These are phyloP conservation scores for Planoprotostelium fungivorum DNA, from an alignment of 78 protist species.

Conservation along the genomic window DNA sequence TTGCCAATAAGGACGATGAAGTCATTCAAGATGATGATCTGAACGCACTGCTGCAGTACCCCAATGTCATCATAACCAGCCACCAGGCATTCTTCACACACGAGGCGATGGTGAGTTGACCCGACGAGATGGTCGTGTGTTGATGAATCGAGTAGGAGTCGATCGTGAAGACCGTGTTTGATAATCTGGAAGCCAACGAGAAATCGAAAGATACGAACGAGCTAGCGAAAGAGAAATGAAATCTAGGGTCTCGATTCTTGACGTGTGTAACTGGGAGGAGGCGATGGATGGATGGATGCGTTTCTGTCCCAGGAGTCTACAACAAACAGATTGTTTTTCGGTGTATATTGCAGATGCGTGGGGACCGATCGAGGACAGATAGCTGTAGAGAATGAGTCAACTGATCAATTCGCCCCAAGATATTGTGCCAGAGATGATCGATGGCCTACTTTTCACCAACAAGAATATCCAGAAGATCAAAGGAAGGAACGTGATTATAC, in stretches of 20 bases:
- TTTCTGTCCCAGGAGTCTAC: too few relatives aligned
- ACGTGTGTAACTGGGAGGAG: too few relatives aligned
- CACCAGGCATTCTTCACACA: slow-evolving; percentile 89
- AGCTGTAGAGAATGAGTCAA: slow-evolving; percentile 51
- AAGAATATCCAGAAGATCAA: background rate
- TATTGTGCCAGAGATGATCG: slow-evolving; percentile 36
- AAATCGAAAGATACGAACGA: background rate
- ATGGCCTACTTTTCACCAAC: slow-evolving; percentile 14
- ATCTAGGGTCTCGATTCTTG: too few relatives aligned
- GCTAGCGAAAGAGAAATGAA: background rate
- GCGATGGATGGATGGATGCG: too few relatives aligned
- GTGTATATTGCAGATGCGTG: too few relatives aligned
- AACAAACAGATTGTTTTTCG: too few relatives aligned
- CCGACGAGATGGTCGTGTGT: too few relatives aligned
- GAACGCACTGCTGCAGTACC: slow-evolving; percentile 32
- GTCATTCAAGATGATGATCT: slow-evolving; percentile 64
- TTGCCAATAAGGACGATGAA: slow-evolving; percentile 36
- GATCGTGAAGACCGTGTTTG: background rate
- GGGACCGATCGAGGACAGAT: too few relatives aligned
- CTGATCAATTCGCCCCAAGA: slow-evolving; percentile 29
- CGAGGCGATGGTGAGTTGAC: slow-evolving; percentile 44
- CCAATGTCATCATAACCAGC: slow-evolving; percentile 67
- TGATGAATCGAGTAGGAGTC: background rate
- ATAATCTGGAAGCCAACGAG: background rate
- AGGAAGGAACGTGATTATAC: slow-evolving; percentile 10